Base-by-base conservation (phyloP, 257 asterid genomes). In the Solanum bukasovii region DNA sequence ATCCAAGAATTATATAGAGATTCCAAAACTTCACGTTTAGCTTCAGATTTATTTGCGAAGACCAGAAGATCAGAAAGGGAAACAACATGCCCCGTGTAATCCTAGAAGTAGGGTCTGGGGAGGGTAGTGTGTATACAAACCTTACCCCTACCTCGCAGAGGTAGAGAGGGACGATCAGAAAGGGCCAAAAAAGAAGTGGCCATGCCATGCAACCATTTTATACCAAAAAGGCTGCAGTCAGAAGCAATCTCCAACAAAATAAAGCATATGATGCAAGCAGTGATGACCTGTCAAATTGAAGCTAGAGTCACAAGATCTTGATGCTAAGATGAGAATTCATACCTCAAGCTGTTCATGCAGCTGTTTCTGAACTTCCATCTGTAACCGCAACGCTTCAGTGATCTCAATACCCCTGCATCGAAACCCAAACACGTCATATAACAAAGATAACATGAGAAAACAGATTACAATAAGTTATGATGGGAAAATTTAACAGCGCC, bases 341-440 rank as follows among this genome's bases (percentile, higher is more conserved):
- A 82, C 89, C 89, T 87, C 89, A 49, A 87, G 89, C 73, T 87
- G 89, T 61, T 87, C 87, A 61, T 87, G 89, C 21, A 87, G 89
- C 61, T 87, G 87, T 83, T 87, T 87, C 87, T 87, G 89, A 83
- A 87, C 89, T 67, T 87, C 89, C 87, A 87, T 87, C 77, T 87
- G 89, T 86, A 87, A 81, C 38, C 89, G 74, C 67, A 87, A 40
- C 9, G 89, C 87, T 87, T 87, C 89, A 84, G 79, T 83, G 83
- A 87, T 61, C 85, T 87, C 87, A 83, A 44, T 70, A 63, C 85
- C 85, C 84, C 89, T 87, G 87, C 34, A 82, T 16, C 27, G 12
- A 18, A 34, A 70, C 7, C 68, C 42, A 87, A 56, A 18, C 25
- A 79, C 23, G 21, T 63, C 85, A 27, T 9, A 44, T 25, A n/a